Evolutionary conservation across 305 asterid species (phyloP).

Genomic region (Fraxinus floribunda): DNA sequence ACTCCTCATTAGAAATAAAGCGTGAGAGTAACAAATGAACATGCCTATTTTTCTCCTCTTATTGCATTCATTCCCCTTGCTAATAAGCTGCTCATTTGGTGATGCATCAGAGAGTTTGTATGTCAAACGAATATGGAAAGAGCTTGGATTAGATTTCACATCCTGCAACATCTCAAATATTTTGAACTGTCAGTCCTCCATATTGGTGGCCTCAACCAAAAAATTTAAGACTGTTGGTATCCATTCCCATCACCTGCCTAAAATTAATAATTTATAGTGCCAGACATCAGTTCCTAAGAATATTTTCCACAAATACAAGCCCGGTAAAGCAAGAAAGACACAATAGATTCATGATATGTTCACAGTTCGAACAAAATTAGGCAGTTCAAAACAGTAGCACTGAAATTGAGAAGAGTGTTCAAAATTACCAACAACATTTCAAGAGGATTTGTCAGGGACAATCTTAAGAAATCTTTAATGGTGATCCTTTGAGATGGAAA

Average conservation of each 20-base stretch:
- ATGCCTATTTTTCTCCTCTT: conserved; percentile 79
- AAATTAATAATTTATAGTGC: conserved; percentile 2
- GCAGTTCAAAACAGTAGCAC: conserved; percentile 11
- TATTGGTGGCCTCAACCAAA: background rate
- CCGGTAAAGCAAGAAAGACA: conserved; percentile 3
- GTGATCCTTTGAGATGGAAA: conserved; percentile 36
- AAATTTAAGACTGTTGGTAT: conserved; percentile 1
- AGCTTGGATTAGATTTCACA: conserved; percentile 47
- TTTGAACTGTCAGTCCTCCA: conserved; percentile 4
- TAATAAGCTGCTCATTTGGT: conserved; percentile 27
- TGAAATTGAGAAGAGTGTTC: conserved; percentile 1
- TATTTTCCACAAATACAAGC: background rate
- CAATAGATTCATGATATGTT: background rate
- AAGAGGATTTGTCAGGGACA: conserved; percentile 51
- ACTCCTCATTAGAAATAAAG: background rate
- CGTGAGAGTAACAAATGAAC: background rate
- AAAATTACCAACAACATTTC: conserved; percentile 59
- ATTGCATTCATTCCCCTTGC: conserved; percentile 49
- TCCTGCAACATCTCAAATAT: conserved; percentile 49
- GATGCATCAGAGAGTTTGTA: conserved; percentile 50
- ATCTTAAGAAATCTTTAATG: conserved; percentile 65
- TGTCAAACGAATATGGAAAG: conserved; percentile 63
- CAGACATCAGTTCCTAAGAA: conserved; percentile 9
- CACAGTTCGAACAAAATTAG: background rate
- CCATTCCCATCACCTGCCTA: conserved; percentile 7